phyloP scores from a whole-genome alignment of 345 rosid genomes.

The Ailanthus altissimus region DNA sequence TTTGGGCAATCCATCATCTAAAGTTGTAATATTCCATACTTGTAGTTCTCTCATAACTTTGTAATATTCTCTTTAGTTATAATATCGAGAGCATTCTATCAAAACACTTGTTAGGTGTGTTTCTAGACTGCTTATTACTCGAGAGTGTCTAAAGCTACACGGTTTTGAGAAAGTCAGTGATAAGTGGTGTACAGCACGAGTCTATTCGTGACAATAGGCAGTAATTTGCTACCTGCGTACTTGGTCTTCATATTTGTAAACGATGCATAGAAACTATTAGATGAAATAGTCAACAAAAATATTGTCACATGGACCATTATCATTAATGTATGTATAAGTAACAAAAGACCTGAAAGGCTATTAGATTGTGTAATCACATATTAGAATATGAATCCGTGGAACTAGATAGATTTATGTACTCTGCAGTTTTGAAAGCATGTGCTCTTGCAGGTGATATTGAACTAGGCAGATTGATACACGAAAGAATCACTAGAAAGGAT shows the following conservation, averaged over 20 bases:
- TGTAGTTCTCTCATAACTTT: too few species aligned
- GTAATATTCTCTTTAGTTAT: too few species aligned
- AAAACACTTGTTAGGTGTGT: too few species aligned
- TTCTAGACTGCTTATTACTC: too few species aligned
- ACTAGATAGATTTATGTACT: constrained; percentile 65
- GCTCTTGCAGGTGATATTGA: constrained; percentile 55
- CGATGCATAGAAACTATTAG: constrained; percentile 55
- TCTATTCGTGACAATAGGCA: too few species aligned
- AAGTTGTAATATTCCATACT: too few species aligned
- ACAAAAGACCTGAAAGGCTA: constrained; percentile 47
- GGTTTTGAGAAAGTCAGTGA: too few species aligned
- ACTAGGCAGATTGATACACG: constrained; percentile 54
- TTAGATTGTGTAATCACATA: constrained; percentile 47
- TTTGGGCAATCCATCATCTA: too few species aligned
- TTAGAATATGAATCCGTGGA: constrained; percentile 34
- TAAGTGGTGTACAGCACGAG: too few species aligned
- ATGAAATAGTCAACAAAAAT: constrained; percentile 61
- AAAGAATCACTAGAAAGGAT: constrained; percentile 37
- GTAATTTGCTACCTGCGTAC: constrained; percentile 56
- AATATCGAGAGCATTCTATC: too few species aligned
- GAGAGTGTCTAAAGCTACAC: too few species aligned
- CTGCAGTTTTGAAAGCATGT: constrained; percentile 65
- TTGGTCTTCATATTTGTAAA: constrained; percentile 26
- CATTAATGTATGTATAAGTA: constrained; percentile 49
- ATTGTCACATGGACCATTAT: constrained; percentile 67